Evolutionary conservation across 75 land plant genomes (phyloP).

Genomic region (Selaginella tamariscina): DNA sequence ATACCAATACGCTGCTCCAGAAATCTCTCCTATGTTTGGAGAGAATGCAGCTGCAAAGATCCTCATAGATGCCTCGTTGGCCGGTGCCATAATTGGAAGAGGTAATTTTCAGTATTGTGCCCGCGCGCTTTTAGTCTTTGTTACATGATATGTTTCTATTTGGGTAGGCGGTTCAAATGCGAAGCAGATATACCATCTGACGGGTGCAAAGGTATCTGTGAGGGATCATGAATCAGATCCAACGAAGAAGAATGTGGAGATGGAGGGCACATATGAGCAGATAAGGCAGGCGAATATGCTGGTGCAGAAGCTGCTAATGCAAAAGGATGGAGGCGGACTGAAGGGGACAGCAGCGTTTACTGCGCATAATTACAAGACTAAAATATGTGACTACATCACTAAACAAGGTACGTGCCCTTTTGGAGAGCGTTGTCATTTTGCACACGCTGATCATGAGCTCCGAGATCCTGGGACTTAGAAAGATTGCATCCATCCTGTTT

Average conservation of each 20-base stretch:
- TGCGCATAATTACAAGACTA: constrained; percentile 29
- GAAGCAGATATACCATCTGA: constrained; percentile 50
- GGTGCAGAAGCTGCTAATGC: constrained; percentile 59
- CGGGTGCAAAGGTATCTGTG: constrained; percentile 62
- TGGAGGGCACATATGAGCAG: constrained; percentile 85
- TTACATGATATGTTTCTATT: too few relatives aligned
- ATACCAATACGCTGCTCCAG: background rate
- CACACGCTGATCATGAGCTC: constrained; percentile 34
- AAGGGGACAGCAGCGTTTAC: too few relatives aligned
- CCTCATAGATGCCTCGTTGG: constrained; percentile 64
- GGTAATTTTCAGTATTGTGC: too few relatives aligned
- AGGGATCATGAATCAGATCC: constrained; percentile 68
- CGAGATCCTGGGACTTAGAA: constrained; percentile 20
- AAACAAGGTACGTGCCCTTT: constrained; percentile 43
- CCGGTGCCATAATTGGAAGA: constrained; percentile 80
- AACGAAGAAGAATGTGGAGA: constrained; percentile 63
- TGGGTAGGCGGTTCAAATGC: constrained; percentile 57
- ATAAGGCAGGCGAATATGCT: constrained; percentile 70
- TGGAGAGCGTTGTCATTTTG: constrained; percentile 45
- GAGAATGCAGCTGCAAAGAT: constrained; percentile 60
- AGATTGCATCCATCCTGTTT: too few relatives aligned
- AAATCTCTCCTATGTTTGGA: constrained; percentile 34
- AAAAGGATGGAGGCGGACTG: too few relatives aligned
- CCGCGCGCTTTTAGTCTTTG: too few relatives aligned
- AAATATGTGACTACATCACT: constrained; percentile 35